Evolutionary conservation across 768 basidiomycete species (phyloP), one percentile per base, ranked within the genome.

Genomic region (Termitomyces titanicus): DNA sequence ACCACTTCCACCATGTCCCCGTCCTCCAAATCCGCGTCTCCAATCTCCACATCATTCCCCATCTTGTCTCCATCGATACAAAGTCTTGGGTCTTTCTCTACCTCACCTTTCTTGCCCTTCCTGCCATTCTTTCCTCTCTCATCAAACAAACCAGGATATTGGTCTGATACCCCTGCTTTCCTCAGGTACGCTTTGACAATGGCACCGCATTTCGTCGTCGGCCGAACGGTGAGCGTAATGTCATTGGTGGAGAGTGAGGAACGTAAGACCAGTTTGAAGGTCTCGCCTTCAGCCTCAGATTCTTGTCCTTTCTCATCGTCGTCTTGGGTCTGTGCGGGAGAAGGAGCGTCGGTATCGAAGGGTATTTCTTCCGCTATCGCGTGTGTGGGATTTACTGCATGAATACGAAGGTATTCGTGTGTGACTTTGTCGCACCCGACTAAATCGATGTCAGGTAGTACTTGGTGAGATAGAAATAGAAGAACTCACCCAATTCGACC

Each of bases 1-100:
- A 83, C 78, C 35, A 92, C 80, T 54, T 93, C 90, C 18, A 92
- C 80, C 73, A 84, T 66, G 68, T 93, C 90, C 0, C 89, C 90
- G 58, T 93, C 89, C 60, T 92, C 90, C 57, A 92, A 61, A 56
- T 88, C 89, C 18, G 80, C 78, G 13, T 82, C 80, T 11, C 85
- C 79, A 54, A 93, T 90, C 56, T 79, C 78, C 6, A 74, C 69
- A 20, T 79, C 73, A 34, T 82, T 74, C n/a, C 74, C 74, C 75
- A 89, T 77, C 64, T 75, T 83, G 38, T 90, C 88, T 7, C 90
- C 90, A 62, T 93, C 90, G 22, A 92, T 71, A 61, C 73, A 75
- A 35, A 92, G 63, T 39, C 67, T 71, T 8, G 84, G 85, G 20
- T 77, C 71, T 50, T 76, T 75, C 45, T 58, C 66, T 33, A 1